These are phyloP conservation scores for Epichloe hybrida DNA, from an alignment of 2,329 filamentous ascomycete species.

Conservation along the genomic window DNA sequence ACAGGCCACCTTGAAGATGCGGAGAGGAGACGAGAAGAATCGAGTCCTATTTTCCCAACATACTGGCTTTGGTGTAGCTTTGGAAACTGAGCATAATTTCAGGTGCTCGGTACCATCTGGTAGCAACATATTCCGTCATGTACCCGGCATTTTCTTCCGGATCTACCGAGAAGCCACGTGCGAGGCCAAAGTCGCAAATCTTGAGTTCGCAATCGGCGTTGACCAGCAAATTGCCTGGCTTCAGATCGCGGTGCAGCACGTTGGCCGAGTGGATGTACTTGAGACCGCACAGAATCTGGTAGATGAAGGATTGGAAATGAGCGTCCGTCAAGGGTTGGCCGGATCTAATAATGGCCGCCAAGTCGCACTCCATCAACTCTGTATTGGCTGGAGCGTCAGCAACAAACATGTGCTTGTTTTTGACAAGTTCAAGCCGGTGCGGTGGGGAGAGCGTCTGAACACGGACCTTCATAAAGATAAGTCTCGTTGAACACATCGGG, in stretches of 20 bases:
- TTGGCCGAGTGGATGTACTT: conserved; percentile 99
- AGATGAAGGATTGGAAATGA: conserved; percentile 99
- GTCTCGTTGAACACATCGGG: conserved; percentile 98
- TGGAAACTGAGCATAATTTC: conserved; percentile 99
- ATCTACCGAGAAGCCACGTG: conserved; percentile 90
- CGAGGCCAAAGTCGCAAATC: conserved; percentile 96
- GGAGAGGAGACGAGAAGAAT: not conserved
- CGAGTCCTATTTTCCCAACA: conserved; percentile 26
- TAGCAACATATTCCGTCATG: conserved; percentile 99
- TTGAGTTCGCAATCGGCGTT: conserved; percentile 99
- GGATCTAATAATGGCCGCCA: conserved; percentile 94
- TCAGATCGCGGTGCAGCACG: conserved; percentile 90
- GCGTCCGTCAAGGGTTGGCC: conserved; percentile 95
- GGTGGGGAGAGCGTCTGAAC: not conserved
- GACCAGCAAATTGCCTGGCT: conserved; percentile 92
- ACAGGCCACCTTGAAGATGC: no score
- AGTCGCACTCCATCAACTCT: conserved; percentile 99
- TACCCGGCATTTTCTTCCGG: conserved; percentile 97
- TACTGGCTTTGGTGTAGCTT: conserved; percentile 99
- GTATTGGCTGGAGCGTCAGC: conserved; percentile 3
- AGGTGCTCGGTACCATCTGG: conserved; percentile 85
- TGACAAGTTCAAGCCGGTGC: not conserved
- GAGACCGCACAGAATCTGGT: conserved; percentile 95
- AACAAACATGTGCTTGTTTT: not conserved
- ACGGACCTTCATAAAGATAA: conserved; percentile 86